phyloP scores from a whole-genome alignment of 2,329 filamentous ascomycete species.

The Blastomyces silverae region DNA sequence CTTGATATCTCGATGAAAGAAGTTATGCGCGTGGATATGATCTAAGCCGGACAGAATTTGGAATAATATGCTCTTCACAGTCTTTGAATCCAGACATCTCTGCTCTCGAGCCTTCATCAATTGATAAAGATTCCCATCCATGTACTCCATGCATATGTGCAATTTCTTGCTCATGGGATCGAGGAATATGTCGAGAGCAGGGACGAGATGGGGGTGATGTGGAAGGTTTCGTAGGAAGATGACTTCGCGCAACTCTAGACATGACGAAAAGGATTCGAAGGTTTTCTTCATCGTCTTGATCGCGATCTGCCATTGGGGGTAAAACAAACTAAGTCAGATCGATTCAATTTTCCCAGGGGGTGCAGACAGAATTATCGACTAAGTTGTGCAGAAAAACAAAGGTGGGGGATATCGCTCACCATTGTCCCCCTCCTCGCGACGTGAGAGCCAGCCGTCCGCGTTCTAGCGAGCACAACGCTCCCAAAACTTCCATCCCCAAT shows the following conservation, averaged over 20 bases:
- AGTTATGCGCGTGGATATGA: conserved; percentile 93
- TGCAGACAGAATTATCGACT: background rate
- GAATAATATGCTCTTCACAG: conserved; percentile 95
- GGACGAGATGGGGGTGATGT: conserved; percentile 84
- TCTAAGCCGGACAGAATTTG: conserved; percentile 95
- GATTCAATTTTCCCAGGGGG: background rate
- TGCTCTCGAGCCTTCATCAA: conserved; percentile 98
- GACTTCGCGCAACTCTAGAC: conserved; percentile 89
- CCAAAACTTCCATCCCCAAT: conserved; percentile 99
- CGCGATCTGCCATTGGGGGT: conserved; percentile 59
- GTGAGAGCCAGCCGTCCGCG: conserved; percentile 80
- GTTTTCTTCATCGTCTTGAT: conserved; percentile 99
- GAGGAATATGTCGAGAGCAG: conserved; percentile 94
- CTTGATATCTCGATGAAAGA: conserved; percentile 99
- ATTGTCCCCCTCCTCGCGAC: conserved; percentile 85
- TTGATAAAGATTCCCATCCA: conserved; percentile 98
- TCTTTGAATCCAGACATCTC: conserved; percentile 80
- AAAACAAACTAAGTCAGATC: conserved; percentile 4
- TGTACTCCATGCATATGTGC: conserved; percentile 98
- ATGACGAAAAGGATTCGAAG: conserved; percentile 85
- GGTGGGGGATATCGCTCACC: conserved; percentile 55
- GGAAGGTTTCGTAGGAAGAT: conserved; percentile 91
- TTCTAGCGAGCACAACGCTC: conserved; percentile 85
- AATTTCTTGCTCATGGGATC: conserved; percentile 94
- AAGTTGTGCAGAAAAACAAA: background rate